Evolutionary conservation across 2,329 filamentous ascomycete species (phyloP), one percentile per base, ranked within the genome.

Genomic region (Phialemonium atrogriseum): DNA sequence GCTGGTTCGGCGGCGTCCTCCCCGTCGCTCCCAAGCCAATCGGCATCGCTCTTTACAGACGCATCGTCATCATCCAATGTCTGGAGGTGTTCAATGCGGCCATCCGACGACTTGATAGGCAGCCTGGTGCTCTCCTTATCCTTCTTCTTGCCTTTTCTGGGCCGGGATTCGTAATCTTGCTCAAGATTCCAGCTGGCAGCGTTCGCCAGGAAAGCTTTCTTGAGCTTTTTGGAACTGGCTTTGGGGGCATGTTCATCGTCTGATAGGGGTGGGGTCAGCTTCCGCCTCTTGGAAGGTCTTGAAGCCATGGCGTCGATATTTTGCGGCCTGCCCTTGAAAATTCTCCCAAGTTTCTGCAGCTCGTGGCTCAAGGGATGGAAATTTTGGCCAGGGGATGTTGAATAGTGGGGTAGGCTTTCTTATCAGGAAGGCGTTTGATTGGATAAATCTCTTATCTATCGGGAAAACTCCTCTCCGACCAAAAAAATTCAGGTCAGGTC

Each of bases 121-220:
- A 98, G 66, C 46, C 80, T 75, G 22, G 75, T 85, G 51, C 65
- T 80, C 51, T 88, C 83, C 40, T 68, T 70, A 46, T 77, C 70
- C 54, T 86, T 84, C 56, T 82, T 85, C 50, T 76, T 80, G 21
- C 70, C 60, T 55, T 91, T 91, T 46, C 84, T 73, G 27, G 83
- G 78, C 44, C 77, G 77, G 39, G 73, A 73, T 57, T 94, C 87
- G 65, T 95, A 96, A 55, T 85, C 81, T 52, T 94, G 83, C 62
- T 94, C 91, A 29, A 94, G 70, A 50, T 94, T 78, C 87, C 89
- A 96, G 58, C 77, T 80, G 37, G 84, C 70, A 5, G 83, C 85
- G 48, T 75, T 80, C 47, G 75, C 74, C 60, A 84, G 73, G 55
- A 88, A 87, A 33, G 73, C 70, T 44, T 73, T 73, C 36, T 74